Base-by-base conservation (phyloP, 352 stramenopile genomes). In the Nothophytophthora sp. region DNA sequence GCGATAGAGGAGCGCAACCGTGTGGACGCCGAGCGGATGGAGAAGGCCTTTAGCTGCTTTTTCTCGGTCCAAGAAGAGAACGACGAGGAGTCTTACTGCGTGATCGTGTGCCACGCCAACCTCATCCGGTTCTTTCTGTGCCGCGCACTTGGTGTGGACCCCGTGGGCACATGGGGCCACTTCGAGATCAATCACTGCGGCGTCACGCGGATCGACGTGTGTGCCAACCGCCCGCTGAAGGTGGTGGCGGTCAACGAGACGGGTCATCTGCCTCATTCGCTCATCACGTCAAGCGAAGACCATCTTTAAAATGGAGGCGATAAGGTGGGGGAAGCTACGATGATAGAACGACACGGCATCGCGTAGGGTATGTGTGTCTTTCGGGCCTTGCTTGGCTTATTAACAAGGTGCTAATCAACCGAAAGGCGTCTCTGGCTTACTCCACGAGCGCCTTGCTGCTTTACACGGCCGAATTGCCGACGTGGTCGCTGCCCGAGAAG, bases 101-200 rank as follows among this genome's bases (percentile, higher is more conserved):
- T 94, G 28, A 73, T 92, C 33, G 81, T 94, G 42, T 92, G 81
- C 55, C 83, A 94, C 61, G 83, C 81, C 32, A 94, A 94, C 54
- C 34, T 94, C 25, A 94, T 94, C 48, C 70, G 83, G 39, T 94
- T 81, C 51, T 89, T 94, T 34, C 55, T 94, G 23, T 94, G 83
- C 48, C 79, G 78, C 40, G 79, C 81, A 8, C 63, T 94, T 38
- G 73, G 78, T 11, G 70, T 92, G 13, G 62, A 71, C 18, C 62
- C 83, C 12, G 44, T 60, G 10, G 79, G 73, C 12, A 76, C 74
- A 8, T 94, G 83, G 83, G 81, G 81, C 24, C 77, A 90, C 50
- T 88, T 94, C 38, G 83, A 92, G 61, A 91, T 94, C 60, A 92
- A 94, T 45, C 81, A 94, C 50, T 94, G 83, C 54, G 63, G 81